Evolutionary conservation across 768 basidiomycete genomes (phyloP), one percentile per base, ranked within the genome.

Genomic region (Suillus luteus): DNA sequence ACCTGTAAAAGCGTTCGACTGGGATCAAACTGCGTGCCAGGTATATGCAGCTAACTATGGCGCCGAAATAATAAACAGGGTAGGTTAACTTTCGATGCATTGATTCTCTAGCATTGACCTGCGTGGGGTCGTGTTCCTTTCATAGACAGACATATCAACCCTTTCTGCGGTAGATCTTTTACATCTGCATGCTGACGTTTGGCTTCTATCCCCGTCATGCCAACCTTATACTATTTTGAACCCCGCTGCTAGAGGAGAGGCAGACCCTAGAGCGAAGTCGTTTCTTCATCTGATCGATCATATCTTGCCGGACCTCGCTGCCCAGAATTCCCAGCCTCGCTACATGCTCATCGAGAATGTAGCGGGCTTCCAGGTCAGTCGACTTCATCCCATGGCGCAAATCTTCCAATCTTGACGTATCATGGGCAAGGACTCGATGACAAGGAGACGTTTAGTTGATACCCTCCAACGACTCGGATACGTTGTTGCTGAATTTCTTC

Each of bases 191-290:
- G 88, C 90, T 19, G 75, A 87, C 65, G 72, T 92, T 5, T 93
- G 92, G 92, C 82, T 93, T 19, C 74, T 92, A 52, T 93, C 92
- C 0, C 92, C 92, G 6, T 86, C 91, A 8, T 94, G 92, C 72
- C 92, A 93, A 70, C 92, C 92, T 0, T 93, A 93, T 69, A 93
- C 92, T 0, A 84, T 91, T 2, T 77, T 94, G 59, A 92, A 91
- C 69, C 86, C 90, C 4, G 78, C 81, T 15, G 88, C 89, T 10
- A 88, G 87, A 77, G 91, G 89, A 11, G 84, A 82, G 9, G 76
- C 76, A 12, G 92, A 94, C 76, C 89, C 91, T 12, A 85, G 91
- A 15, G 91, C 91, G 9, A 80, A 81, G 65, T 91, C 90, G 0
- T 94, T 93, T 73, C 79, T 92, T 24, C 86, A 90, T 72, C 81